Evolutionary conservation across 306 rosid genomes (phyloP).

Genomic region (Oemleria cerasiformis): DNA sequence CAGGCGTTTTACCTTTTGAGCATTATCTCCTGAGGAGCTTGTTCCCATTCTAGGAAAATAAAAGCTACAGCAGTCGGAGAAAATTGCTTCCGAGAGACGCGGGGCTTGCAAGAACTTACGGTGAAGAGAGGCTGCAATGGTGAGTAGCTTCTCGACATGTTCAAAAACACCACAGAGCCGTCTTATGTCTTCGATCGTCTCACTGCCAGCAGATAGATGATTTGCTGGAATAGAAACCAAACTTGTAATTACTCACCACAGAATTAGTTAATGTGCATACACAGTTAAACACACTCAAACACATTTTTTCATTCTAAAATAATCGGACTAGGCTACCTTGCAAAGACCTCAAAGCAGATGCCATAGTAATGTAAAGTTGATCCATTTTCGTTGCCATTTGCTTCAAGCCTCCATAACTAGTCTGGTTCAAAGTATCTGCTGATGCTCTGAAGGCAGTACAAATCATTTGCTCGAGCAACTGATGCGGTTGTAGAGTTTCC

Average conservation of each 20-base stretch:
- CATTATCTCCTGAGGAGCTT: conserved; percentile 34
- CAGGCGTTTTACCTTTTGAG: conserved; percentile 48
- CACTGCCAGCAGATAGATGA: conserved; percentile 61
- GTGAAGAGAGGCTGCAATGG: conserved; percentile 83
- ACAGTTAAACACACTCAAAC: not conserved
- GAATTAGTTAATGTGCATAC: not conserved
- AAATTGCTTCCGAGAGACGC: conserved; percentile 70
- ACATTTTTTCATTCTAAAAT: not conserved
- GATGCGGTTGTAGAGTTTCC: conserved; percentile 78
- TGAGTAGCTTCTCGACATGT: conserved; percentile 71
- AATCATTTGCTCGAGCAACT: conserved; percentile 90
- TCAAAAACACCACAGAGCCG: conserved; percentile 65
- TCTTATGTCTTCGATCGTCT: conserved; percentile 64
- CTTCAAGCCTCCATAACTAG: conserved; percentile 72
- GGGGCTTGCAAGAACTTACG: conserved; percentile 75
- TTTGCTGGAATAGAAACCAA: conserved; percentile 53
- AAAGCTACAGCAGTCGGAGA: conserved; percentile 60
- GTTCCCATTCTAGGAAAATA: conserved; percentile 66
- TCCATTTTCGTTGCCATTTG: conserved; percentile 72
- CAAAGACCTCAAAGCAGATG: conserved; percentile 62
- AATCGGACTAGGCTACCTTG: conserved; percentile 48
- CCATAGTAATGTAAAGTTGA: conserved; percentile 74
- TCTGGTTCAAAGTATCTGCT: conserved; percentile 65
- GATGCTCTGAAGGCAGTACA: conserved; percentile 85
- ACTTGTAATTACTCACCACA: conserved; percentile 16